These are phyloP conservation scores for Penicillium tannophilum DNA, from an alignment of 495 filamentous ascomycete species.

Conservation along the genomic window DNA sequence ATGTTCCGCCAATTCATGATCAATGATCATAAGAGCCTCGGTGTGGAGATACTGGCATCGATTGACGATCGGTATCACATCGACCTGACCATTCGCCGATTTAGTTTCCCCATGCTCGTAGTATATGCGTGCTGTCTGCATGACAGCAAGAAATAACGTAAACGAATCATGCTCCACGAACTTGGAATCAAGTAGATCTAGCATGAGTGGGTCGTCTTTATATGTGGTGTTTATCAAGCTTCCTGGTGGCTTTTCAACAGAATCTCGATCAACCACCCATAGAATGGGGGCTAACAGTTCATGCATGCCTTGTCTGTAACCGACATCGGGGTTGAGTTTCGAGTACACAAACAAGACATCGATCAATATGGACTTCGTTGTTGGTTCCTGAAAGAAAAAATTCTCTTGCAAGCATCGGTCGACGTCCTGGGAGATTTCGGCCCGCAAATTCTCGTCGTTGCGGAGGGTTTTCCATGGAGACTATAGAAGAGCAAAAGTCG, in stretches of 20 bases:
- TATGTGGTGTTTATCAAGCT: conserved; percentile 21
- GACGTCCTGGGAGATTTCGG: conserved; percentile 95
- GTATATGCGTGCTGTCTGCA: conserved; percentile 83
- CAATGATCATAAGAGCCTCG: conserved; percentile 71
- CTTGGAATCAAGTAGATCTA: conserved; percentile 64
- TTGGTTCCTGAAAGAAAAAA: conserved; percentile 78
- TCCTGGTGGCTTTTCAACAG: conserved; percentile 54
- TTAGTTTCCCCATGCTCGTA: conserved; percentile 66
- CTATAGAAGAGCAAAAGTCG: conserved; percentile 47
- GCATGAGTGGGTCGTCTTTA: conserved; percentile 52
- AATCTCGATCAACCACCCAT: conserved; percentile 84
- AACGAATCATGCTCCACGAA: conserved; percentile 93
- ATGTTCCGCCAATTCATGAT: conserved; percentile 81
- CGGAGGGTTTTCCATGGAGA: conserved; percentile 88
- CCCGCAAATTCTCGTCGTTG: conserved; percentile 78
- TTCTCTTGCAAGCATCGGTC: conserved; percentile 92
- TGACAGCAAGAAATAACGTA: conserved; percentile 78
- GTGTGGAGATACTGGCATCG: conserved; percentile 86
- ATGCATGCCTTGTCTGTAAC: conserved; percentile 98
- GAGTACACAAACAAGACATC: conserved; percentile 93
- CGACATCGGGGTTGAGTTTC: conserved; percentile 84
- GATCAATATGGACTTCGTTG: conserved; percentile 77
- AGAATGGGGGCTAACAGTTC: conserved; percentile 90
- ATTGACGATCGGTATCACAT: conserved; percentile 78
- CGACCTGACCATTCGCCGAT: conserved; percentile 42